These are phyloP conservation scores for Didymella sp. DNA, from an alignment of 2,329 filamentous ascomycete genomes.

Conservation along the genomic window DNA sequence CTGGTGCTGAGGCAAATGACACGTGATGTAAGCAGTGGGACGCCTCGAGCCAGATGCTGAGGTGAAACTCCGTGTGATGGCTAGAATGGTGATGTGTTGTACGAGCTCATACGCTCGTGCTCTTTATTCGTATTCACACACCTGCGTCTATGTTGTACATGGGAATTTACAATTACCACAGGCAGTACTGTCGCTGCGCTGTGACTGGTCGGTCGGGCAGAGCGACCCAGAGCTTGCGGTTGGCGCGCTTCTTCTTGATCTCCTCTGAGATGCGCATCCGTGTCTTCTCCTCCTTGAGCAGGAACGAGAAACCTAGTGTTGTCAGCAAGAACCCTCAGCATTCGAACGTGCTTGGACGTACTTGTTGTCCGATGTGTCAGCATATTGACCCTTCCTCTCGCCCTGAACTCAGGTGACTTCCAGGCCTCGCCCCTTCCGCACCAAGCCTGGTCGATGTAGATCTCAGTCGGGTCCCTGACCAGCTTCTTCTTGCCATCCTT, in stretches of 20 bases:
- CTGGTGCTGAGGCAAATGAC: background rate
- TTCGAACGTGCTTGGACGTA: constrained; percentile 57
- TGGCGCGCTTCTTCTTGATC: constrained; percentile 74
- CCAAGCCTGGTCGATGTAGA: constrained; percentile 95
- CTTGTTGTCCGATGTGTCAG: constrained; percentile 76
- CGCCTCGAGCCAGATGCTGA: background rate
- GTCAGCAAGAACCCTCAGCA: constrained; percentile 3
- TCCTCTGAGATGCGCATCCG: constrained; percentile 82
- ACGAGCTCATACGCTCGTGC: constrained; percentile 3
- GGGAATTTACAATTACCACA: constrained; percentile 68
- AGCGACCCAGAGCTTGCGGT: constrained; percentile 83
- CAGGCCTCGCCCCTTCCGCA: constrained; percentile 70
- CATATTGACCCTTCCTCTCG: constrained; percentile 72
- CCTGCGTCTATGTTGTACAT: constrained; percentile 12
- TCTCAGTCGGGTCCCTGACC: constrained; percentile 75
- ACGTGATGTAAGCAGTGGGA: background rate
- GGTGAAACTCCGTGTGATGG: background rate
- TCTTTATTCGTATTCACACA: constrained; percentile 13
- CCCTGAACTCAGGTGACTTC: constrained; percentile 71
- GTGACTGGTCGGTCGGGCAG: constrained; percentile 85
- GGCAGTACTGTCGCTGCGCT: constrained; percentile 86
- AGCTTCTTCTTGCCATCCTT: constrained; percentile 77
- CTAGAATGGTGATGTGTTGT: background rate
- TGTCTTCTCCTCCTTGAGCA: constrained; percentile 94
- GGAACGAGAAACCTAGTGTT: constrained; percentile 70